Evolutionary conservation across 108 stramenopile genomes (phyloP), one percentile per base, ranked within the genome.

Genomic region (Nitzschia sp.): DNA sequence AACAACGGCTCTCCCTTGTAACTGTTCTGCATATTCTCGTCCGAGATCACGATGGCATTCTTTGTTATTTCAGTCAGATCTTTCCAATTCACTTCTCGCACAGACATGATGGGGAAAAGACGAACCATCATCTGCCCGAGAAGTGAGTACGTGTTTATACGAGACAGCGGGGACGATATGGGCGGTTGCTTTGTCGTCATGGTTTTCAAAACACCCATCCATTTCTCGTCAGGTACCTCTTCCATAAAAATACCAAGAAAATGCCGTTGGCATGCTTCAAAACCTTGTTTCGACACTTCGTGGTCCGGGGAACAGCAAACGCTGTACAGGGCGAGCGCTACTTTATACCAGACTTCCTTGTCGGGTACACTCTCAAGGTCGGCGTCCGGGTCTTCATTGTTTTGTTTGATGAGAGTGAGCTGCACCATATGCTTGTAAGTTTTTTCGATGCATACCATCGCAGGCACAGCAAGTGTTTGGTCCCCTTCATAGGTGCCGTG

Each of bases 401-500:
- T 73, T 52, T 68, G 54, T 16, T 58, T 32, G 44, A 77, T 73
- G 29, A 78, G 58, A 47, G 67, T 48, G 4, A 79, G 58, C 45
- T 70, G 48, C 28, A 77, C 65, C 53, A 84, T 79, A 59, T 81
- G 83, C 2, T 73, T 73, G 56, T 86, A 89, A 0, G 85, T 72
- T 23, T 85, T 87, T 54, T 86, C 88, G 19, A 92, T 64, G 62
- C 86, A 92, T n/a, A 83, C 54, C 81, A 89, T 84, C 17, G 91
- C 80, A 11, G 88, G 87, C 17, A 88, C 62, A 22, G 77, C 68
- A 9, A 85, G 73, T 0, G 85, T 74, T 3, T 76, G 52, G 61
- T 92, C 91, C 28, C 58, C 38, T 32, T 89, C 73, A 60, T 88
- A 92, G 0, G 79, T 70, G 11, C 88, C 91, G 32, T 81, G 58